Evolutionary conservation across 2,329 filamentous ascomycete species (phyloP).

Genomic region (Cryphonectria japonica): DNA sequence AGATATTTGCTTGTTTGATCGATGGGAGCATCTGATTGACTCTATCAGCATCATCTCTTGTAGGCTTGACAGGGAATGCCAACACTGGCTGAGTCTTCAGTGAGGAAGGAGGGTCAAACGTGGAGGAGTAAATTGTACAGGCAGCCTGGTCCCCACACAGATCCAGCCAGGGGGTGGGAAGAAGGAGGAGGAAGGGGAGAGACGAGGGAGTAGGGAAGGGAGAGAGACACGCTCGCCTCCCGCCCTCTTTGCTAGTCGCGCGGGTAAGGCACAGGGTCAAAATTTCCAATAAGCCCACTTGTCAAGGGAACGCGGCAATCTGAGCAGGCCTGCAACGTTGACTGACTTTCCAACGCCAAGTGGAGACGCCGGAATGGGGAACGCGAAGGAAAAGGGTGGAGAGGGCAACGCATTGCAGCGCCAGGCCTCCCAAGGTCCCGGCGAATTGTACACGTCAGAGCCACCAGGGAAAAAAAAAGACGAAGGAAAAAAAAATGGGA

Average conservation of each 20-base stretch:
- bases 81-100: not conserved
- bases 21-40: too few species aligned
- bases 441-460: slow-evolving; percentile 36
- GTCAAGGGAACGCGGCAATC: slow-evolving; percentile 13
- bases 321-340: slow-evolving; percentile 15
- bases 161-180: too few species aligned
- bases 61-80: not conserved
- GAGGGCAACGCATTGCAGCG: not conserved
- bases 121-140: too few species aligned
- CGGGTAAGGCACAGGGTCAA: slow-evolving; percentile 25
- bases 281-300: slow-evolving; percentile 13
- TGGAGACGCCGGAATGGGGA: slow-evolving; percentile 9
- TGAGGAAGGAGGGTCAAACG: not conserved
- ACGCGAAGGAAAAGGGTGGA: slow-evolving; percentile 11
- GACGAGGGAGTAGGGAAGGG: not conserved
- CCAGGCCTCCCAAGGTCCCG: not conserved
- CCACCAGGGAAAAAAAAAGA: slow-evolving; percentile 21
- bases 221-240: not conserved
- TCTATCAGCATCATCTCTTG: not conserved
- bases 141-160: not conserved
- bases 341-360: slow-evolving; percentile 7
- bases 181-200: not conserved
- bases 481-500: not conserved
- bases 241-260: slow-evolving; percentile 19
- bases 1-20: not conserved